Conservation (phyloP, 305 asterid genomes). For the Fraxinus velutina region DNA sequence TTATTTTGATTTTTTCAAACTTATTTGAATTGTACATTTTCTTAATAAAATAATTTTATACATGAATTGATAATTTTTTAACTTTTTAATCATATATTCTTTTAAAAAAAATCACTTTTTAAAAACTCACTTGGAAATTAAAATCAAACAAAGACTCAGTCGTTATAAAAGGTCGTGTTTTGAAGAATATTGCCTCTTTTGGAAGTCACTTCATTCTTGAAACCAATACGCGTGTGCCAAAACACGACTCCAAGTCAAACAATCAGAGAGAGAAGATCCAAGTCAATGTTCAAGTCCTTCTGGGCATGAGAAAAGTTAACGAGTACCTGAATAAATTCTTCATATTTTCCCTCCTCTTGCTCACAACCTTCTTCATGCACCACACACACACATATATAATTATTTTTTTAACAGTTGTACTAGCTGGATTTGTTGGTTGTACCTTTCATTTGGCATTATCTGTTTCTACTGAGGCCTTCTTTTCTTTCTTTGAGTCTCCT, state of each 20-base stretch:
- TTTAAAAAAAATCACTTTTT: too few relatives aligned
- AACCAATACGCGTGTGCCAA: neutral
- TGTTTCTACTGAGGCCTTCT: neutral
- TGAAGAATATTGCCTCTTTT: neutral
- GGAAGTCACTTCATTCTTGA: neutral
- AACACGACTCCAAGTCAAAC: slow-evolving; percentile 41
- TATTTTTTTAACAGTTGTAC: slow-evolving; percentile 13
- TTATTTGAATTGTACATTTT: too few relatives aligned
- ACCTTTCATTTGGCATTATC: slow-evolving; percentile 2
- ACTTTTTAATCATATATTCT: too few relatives aligned
- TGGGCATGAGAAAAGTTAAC: slow-evolving; percentile 42
- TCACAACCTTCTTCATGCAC: slow-evolving; percentile 14
- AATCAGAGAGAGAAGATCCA: slow-evolving; percentile 36
- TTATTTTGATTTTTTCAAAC: too few relatives aligned
- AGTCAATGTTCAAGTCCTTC: slow-evolving; percentile 64
- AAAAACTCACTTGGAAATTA: too few relatives aligned
- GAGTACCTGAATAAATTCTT: slow-evolving; percentile 27
- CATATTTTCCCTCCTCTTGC: slow-evolving; percentile 2
- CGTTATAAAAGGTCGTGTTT: neutral
- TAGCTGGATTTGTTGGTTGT: slow-evolving; percentile 10
- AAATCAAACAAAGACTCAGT: neutral
- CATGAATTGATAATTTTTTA: too few relatives aligned
- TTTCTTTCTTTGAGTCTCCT: slow-evolving; percentile 26
- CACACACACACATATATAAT: neutral
- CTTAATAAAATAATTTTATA: too few relatives aligned